Conservation (phyloP, 2,329 filamentous ascomycete species). For the Mollisiaceae sp. region DNA sequence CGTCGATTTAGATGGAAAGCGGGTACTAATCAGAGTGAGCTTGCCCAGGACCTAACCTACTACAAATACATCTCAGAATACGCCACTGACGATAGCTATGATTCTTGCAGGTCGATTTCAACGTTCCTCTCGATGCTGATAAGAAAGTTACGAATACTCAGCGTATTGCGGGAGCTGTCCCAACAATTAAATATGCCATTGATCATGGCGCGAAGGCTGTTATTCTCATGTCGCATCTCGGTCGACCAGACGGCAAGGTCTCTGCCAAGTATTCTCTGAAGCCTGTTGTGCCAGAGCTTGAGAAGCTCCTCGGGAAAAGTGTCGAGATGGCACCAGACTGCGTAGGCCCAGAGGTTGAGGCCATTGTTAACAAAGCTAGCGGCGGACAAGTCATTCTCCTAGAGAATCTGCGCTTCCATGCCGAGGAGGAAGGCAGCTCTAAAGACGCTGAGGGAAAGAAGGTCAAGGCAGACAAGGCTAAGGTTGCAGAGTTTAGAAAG, state of each 20-base stretch:
- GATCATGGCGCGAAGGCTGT: conserved; percentile 91
- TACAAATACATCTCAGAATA: conserved; percentile 11
- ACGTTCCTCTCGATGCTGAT: conserved; percentile 91
- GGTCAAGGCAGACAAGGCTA: conserved; percentile 93
- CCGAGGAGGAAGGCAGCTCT: conserved; percentile 95
- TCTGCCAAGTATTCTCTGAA: conserved; percentile 95
- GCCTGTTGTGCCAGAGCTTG: conserved; percentile 88
- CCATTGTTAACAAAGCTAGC: conserved; percentile 81
- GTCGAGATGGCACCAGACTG: conserved; percentile 91
- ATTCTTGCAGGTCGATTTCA: conserved; percentile 87
- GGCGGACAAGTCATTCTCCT: conserved; percentile 86
- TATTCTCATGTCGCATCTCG: conserved; percentile 97
- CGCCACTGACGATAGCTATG: conserved; percentile 32
- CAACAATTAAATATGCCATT: conserved; percentile 93
- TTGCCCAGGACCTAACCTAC: neutral
- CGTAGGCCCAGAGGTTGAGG: conserved; percentile 89
- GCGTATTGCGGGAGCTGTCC: conserved; percentile 93
- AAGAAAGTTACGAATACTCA: conserved; percentile 98
- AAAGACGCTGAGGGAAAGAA: conserved; percentile 97
- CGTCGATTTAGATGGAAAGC: conserved; percentile 96
- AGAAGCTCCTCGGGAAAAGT: conserved; percentile 82
- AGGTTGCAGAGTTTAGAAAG: conserved; percentile 93
- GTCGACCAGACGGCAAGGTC: conserved; percentile 87
- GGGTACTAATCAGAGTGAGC: conserved; percentile 92
- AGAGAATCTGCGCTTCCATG: conserved; percentile 98